Percentiles rank a stretch among this genome's conserved stretches.
Evolutionary conservation across 2,329 filamentous ascomycete species (phyloP).

Genomic region (Colletotrichum theobromicola): DNA sequence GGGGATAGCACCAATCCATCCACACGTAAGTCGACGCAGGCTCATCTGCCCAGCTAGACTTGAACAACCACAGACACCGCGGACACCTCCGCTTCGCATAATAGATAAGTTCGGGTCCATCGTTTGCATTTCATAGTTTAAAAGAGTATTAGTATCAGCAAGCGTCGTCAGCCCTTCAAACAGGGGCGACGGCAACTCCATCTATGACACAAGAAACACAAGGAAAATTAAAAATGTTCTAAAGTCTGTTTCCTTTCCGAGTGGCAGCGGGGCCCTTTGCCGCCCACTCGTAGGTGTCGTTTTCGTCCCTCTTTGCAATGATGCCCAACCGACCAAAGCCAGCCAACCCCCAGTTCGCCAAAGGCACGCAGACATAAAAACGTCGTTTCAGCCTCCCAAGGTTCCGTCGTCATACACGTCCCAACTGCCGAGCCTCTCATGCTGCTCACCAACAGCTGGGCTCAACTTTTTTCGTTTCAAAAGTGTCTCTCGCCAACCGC

Average conservation of each 20-base stretch:
- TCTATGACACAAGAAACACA: conserved; percentile 18
- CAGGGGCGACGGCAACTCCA: not conserved
- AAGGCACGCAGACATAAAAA: conserved; percentile 23
- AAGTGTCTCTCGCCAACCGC: conserved; percentile 9
- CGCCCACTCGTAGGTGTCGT: not conserved
- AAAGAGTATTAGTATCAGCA: conserved; percentile 20
- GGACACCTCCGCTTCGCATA: not conserved
- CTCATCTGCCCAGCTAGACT: not conserved
- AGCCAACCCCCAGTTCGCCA: conserved; percentile 17
- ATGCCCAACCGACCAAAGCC: conserved; percentile 20
- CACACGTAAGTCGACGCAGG: not conserved
- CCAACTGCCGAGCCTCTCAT: conserved; percentile 7
- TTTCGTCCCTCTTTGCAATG: conserved; percentile 17
- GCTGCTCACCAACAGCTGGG: conserved; percentile 5
- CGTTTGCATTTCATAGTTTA: not conserved
- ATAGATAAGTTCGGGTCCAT: not conserved
- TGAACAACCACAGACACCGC: not conserved
- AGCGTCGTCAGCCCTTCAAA: not conserved
- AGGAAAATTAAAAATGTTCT: conserved; percentile 22
- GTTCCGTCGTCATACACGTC: conserved; percentile 22
- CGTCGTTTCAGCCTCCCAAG: conserved; percentile 21
- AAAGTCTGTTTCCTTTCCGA: conserved; percentile 6
- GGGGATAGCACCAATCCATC: not conserved
- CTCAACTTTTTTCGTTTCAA: conserved; percentile 7
- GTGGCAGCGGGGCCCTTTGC: not conserved